Evolutionary conservation across 345 rosid genomes (phyloP), one percentile per base, ranked within the genome.

Genomic region (Schrenkiella parvula): DNA sequence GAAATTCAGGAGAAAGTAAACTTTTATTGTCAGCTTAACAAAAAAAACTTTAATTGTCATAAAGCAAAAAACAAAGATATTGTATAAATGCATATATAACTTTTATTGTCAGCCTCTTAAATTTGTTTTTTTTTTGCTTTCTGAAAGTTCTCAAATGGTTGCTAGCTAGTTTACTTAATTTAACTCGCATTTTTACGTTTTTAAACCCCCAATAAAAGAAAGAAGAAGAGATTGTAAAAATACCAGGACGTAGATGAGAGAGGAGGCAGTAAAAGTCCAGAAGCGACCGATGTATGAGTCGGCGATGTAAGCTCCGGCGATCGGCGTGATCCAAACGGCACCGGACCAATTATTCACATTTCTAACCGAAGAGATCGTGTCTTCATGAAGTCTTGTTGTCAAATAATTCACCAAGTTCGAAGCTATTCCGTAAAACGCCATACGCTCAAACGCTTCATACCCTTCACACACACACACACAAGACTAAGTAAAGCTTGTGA

Each of bases 291-390:
- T n/a, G 72, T 87, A 86, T 19, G 96, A 76, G 72, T 93, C 98
- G 10, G 98, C 98, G 11, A 93, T 80, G 79, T 87, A 90, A 43
- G 98, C 98, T 19, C 98, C 98, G 18, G 84, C 79, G 34, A 93
- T 82, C 10, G 98, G 98, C 4, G 97, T 93, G 34, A 93, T 85
- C 98, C 98, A 93, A 14, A 93, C 98, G 0, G 89, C 80, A 37
- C 98, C 98, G 2, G 96, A 82, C 98, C 98, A 93, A 75, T 83
- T 93, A 47, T 87, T 93, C 67, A 90, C 98, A 84, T 88, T 93
- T 60, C 93, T 87, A 41, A 88, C 92, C 0, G 97, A 87, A 13
- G 97, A 66, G 64, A 93, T 89, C 4, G 96, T 93, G 62, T 87
- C 90, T 81, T 93, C 93, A 23, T 84, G 97, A 43, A 93, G 96